Conservation (phyloP, 75 land plant genomes). For the Picea sitchensis region DNA sequence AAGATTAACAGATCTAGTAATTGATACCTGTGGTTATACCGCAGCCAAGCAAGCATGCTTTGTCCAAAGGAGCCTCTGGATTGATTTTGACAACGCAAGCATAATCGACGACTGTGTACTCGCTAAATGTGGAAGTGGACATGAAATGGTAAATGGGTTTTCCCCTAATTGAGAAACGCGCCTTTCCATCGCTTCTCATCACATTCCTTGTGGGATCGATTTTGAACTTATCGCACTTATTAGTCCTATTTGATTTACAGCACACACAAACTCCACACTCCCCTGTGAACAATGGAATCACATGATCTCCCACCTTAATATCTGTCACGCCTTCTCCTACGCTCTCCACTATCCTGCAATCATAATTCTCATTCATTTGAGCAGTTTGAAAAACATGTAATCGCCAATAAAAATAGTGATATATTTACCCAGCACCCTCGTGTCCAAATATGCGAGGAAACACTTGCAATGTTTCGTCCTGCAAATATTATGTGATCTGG, state of each 20-base stretch:
- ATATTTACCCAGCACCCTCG: conserved; percentile 75
- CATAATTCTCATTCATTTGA: no score
- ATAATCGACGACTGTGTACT: conserved; percentile 84
- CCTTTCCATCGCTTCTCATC: conserved; percentile 52
- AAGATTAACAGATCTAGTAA: no score
- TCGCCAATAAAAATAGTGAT: neutral
- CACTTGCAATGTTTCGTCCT: no score
- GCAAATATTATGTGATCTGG: no score
- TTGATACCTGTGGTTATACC: conserved; percentile 71
- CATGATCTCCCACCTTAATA: conserved; percentile 1
- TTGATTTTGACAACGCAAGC: conserved; percentile 71
- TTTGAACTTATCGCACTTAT: conserved; percentile 41
- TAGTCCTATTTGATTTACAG: conserved; percentile 41
- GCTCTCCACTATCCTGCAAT: conserved; percentile 37
- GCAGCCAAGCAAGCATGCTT: conserved; percentile 69
- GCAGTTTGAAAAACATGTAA: no score
- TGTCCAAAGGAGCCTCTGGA: conserved; percentile 51
- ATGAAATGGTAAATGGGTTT: conserved; percentile 64
- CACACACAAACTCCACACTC: neutral
- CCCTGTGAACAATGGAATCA: neutral
- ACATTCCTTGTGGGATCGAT: conserved; percentile 35
- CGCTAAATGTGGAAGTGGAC: conserved; percentile 77
- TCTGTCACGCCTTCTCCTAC: conserved; percentile 34
- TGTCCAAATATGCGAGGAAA: conserved; percentile 19
- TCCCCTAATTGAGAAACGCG: conserved; percentile 28